Base-by-base conservation (phyloP, 805 yeast genomes). In the Sugiyamaella chiloensis region DNA sequence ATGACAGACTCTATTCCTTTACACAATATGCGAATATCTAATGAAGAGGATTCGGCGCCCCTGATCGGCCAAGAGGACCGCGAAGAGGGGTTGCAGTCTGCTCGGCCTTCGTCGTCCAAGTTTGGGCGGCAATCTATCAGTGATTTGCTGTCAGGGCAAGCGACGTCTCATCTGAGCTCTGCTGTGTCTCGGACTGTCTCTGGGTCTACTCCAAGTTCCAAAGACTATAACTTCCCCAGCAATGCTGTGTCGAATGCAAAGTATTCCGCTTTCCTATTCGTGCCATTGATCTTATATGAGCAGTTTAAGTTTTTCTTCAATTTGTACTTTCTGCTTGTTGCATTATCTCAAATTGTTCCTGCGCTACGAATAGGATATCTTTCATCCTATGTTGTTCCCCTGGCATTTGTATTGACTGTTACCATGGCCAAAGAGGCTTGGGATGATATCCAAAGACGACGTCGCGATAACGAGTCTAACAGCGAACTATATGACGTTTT, bases 251-350 rank as follows among this genome's bases (percentile, higher is more conserved):
- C 96, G 40, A 93, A 93, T 66, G 98, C 99, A 19, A 91, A 90
- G 67, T 93, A 93, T 68, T 87, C 87, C 58, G 87, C 93, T 2
- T 63, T 88, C 30, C 81, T 96, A 1, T 93, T 93, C 60, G 68
- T 93, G 7, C 99, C 99, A 2, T 74, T 87, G 36, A 81, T 93
- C 46, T 74, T 93, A 24, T 95, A 86, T 65, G 96, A 91, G 64
- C 99, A 93, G 72, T 93, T 93, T 80, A 89, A 90, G 70, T 91
- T 93, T 65, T 93, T 93, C 68, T 93, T 89, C 75, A 93, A 93
- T 67, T 70, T 93, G 41, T 93, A 93, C 66, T 93, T 93, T 63
- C 69, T 95, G 44, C 61, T 95, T 17, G 99, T 95, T 55, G 98
- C 99, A 12, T 74, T 95, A 51, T 89, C 97, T 4, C 99, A 93